Percentiles rank a stretch among this genome's conserved stretches.
Conservation (phyloP, 2,329 filamentous ascomycete species). For the Malbranchea zuffiana region DNA sequence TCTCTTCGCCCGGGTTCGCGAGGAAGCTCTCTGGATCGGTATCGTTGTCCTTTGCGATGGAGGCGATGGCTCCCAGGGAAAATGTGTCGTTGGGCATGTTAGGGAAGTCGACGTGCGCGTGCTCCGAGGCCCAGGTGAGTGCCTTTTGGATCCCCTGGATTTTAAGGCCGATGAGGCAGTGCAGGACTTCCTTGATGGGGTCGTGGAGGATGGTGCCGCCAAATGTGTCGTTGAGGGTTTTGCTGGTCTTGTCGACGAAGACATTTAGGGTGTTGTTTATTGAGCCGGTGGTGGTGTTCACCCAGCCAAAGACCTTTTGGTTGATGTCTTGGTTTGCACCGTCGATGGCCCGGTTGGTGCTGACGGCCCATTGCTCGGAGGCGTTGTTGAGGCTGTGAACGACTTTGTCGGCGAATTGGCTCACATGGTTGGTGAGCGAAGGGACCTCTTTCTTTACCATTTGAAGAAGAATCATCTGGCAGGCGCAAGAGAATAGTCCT, state of each 20-base stretch:
- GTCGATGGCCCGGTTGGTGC: conserved; percentile 62
- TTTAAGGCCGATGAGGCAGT: conserved; percentile 83
- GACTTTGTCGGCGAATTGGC: conserved; percentile 67
- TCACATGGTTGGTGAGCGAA: conserved; percentile 60
- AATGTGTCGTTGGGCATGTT: conserved; percentile 69
- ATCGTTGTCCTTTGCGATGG: conserved; percentile 40
- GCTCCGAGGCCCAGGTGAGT: conserved; percentile 83
- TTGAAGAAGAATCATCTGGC: conserved; percentile 67
- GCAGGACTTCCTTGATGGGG: conserved; percentile 66
- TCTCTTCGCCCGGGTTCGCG: conserved; percentile 59
- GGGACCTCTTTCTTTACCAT: conserved; percentile 66
- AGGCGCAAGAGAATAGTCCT: conserved; percentile 70
- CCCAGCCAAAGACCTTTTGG: conserved; percentile 72
- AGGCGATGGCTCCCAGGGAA: conserved; percentile 59
- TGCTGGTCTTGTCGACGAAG: conserved; percentile 67
- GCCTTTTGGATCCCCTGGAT: conserved; percentile 73
- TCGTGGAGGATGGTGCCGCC: conserved; percentile 69
- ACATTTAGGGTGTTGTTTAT: conserved; percentile 76
- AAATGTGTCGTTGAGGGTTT: conserved; percentile 65
- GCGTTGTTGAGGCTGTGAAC: conserved; percentile 60
- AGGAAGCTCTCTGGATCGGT: conserved; percentile 58
- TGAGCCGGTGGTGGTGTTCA: conserved; percentile 68
- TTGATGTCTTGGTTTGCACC: conserved; percentile 64
- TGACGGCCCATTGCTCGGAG: conserved; percentile 63
- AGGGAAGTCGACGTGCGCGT: conserved; percentile 75